phyloP scores from a whole-genome alignment of 106 monocot genomes.

The Allium cepa region DNA sequence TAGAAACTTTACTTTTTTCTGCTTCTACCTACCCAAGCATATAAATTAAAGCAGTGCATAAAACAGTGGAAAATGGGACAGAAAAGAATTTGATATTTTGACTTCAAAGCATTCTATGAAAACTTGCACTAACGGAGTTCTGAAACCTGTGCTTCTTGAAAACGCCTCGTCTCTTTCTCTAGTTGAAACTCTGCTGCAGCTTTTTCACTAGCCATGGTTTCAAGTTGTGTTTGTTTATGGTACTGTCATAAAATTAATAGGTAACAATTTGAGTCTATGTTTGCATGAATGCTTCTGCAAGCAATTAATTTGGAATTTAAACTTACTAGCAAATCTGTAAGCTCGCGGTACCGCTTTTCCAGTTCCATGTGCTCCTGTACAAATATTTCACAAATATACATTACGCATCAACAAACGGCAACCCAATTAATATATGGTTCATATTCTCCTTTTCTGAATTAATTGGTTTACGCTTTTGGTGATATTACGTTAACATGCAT shows the following conservation, averaged over 20 bases:
- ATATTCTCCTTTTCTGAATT: no score
- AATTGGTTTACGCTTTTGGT: no score
- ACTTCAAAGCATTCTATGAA: no score
- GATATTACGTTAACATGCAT: no score
- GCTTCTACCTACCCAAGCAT: slow-evolving; percentile 55
- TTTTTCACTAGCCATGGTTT: slow-evolving; percentile 92
- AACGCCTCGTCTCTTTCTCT: slow-evolving; percentile 74
- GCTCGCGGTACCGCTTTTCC: slow-evolving; percentile 91
- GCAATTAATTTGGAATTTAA: not conserved
- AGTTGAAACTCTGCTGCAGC: slow-evolving; percentile 88
- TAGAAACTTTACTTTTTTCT: slow-evolving; percentile 62
- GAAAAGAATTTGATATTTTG: not conserved
- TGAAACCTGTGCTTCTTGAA: slow-evolving; percentile 77
- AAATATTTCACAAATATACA: not conserved
- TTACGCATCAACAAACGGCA: no score
- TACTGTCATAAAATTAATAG: slow-evolving; percentile 49
- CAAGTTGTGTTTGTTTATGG: slow-evolving; percentile 98
- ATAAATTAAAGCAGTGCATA: not conserved
- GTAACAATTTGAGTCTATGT: not conserved
- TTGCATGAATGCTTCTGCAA: not conserved
- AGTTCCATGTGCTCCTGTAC: slow-evolving; percentile 94
- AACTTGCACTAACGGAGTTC: no score
- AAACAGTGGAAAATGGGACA: slow-evolving; percentile 2
- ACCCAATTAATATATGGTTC: no score
- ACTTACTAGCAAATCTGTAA: slow-evolving; percentile 91